Evolutionary conservation across 2,329 filamentous ascomycete genomes (phyloP), one percentile per base, ranked within the genome.

Genomic region (Emergomyces pasteurianus): DNA sequence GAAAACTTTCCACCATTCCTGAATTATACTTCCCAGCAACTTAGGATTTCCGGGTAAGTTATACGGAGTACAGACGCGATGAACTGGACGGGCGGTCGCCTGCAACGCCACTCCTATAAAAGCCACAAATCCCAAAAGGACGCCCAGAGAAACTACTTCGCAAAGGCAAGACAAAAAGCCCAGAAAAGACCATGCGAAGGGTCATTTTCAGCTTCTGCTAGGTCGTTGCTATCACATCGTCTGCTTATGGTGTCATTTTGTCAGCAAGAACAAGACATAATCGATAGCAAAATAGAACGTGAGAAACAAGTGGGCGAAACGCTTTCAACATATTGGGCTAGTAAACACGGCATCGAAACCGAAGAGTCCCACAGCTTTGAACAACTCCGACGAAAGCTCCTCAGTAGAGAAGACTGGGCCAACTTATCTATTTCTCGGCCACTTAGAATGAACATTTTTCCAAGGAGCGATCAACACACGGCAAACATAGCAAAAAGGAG

Each of bases 11-110:
- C 31, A 16, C 3, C 52, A 34, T 26, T 40, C 10, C 52, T 9
- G 34, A 55, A 55, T 5, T 40, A 55, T 40, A 55, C 46, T 34
- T 18, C 8, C 36, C 18, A 12, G 14, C 21, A 26, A 21, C 23
- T 21, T 21, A 46, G 10, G 46, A n/a, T n/a, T 57, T 21, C 23
- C 31, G 38, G 23, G 31, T 31, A 31, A 31, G 7, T 31, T 23
- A 46, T 14, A 34, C 34, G 21, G 26, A 18, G 34, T 14, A 34
- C 34, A 31, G 26, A 18, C 40, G 26, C 14, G n/a, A 78, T 78
- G 76, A 78, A 78, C 60, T 78, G 76, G 76, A 77, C 73, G 28
- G 75, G 75, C 60, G 75, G 76, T 38, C 72, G 72, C 59, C 67
- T 78, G 28, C 71, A 72, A 57, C 74, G 75, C 43, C 71, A 76